Evolutionary conservation across 345 rosid species (phyloP).

Genomic region (Eucalyptus sp.): DNA sequence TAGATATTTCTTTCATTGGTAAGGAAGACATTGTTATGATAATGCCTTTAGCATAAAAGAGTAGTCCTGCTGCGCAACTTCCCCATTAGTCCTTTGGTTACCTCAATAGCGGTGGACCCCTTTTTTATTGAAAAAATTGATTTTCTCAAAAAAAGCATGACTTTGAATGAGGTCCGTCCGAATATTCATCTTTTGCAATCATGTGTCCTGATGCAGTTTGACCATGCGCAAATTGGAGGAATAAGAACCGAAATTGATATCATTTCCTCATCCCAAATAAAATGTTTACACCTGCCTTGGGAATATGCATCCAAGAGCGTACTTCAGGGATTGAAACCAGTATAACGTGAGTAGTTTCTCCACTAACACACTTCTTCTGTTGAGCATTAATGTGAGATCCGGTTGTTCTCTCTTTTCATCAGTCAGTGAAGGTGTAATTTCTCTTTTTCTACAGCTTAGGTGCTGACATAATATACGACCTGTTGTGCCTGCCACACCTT

Average conservation of each 20-base stretch:
- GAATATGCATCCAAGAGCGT: not conserved
- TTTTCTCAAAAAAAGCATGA: not conserved
- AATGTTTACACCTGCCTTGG: not conserved
- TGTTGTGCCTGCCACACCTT: conserved; percentile 57
- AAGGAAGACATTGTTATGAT: not conserved
- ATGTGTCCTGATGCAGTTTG: not conserved
- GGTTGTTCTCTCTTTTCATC: not conserved
- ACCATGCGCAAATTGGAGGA: not conserved
- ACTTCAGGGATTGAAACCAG: not conserved
- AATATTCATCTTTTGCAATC: not conserved
- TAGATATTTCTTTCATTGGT: too few relatives aligned
- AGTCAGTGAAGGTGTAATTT: not conserved
- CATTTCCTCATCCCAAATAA: not conserved
- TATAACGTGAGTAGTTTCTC: not conserved
- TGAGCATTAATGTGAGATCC: not conserved
- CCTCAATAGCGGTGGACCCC: not conserved
- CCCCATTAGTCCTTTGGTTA: not conserved
- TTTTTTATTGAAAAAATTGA: not conserved
- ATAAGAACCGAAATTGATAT: not conserved
- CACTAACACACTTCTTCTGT: not conserved
- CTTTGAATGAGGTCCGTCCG: not conserved
- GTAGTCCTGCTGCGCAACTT: not conserved
- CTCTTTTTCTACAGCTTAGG: conserved; percentile 36
- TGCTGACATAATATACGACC: conserved; percentile 79
- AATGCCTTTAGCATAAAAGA: not conserved